These are phyloP conservation scores for Talaromyces liani DNA, from an alignment of 495 filamentous ascomycete species.

Conservation along the genomic window DNA sequence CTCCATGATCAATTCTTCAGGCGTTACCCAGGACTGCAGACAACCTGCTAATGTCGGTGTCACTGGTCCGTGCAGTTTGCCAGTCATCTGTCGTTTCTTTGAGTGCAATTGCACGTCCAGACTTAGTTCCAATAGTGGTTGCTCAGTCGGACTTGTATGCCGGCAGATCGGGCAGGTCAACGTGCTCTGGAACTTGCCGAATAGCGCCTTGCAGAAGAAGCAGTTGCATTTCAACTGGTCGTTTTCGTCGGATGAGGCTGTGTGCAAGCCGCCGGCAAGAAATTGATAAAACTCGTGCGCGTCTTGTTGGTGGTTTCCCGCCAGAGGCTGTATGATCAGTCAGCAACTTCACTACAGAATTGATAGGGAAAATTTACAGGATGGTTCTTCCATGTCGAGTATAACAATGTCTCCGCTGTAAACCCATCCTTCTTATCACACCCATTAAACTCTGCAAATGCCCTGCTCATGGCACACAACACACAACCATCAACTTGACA, in stretches of 20 bases:
- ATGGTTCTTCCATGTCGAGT: conserved; percentile 68
- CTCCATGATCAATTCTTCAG: conserved; percentile 62
- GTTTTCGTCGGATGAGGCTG: conserved; percentile 32
- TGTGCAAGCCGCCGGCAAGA: conserved; percentile 76
- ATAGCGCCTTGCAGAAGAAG: conserved; percentile 83
- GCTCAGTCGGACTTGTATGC: conserved; percentile 67
- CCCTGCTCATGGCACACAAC: conserved; percentile 82
- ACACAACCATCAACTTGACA: conserved; percentile 66
- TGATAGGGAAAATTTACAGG: conserved; percentile 28
- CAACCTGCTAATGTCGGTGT: conserved; percentile 63
- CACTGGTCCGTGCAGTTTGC: conserved; percentile 19
- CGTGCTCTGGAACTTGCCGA: conserved; percentile 77
- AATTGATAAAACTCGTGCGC: conserved; percentile 95
- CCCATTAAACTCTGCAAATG: conserved; percentile 84
- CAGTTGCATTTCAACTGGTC: conserved; percentile 67
- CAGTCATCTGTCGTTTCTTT: conserved; percentile 44
- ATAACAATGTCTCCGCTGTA: conserved; percentile 72
- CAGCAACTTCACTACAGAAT: not conserved
- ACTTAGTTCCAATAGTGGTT: conserved; percentile 81
- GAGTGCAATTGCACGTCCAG: conserved; percentile 61
- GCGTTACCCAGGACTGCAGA: conserved; percentile 69
- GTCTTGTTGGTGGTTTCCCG: conserved; percentile 89
- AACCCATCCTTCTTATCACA: conserved; percentile 75
- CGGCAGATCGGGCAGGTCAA: conserved; percentile 80
- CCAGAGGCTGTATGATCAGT: conserved; percentile 58